Base-by-base conservation (phyloP, 345 rosid species). In the Excoecaria cochinchinensis region DNA sequence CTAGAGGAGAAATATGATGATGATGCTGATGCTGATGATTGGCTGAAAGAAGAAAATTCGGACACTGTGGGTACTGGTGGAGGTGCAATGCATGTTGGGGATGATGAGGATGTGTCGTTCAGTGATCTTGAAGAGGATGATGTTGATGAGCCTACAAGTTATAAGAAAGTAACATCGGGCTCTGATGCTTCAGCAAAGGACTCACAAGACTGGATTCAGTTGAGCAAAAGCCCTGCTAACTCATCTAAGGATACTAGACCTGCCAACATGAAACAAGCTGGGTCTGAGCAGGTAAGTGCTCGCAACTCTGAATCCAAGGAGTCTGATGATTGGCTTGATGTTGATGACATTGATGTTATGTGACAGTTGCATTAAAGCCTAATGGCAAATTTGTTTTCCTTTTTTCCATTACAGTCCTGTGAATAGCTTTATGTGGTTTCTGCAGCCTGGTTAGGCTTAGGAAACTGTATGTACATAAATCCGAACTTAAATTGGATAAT, bases 81-180 rank as follows among this genome's bases (percentile, higher is more conserved):
- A 76, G 80, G 88, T 55, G 69, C 88, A 8, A 74, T 80, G 69
- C 88, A 73, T 38, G 73, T 89, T 48, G 96, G 70, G 72, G 90
- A 93, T 75, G 98, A 91, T 1, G 98, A 93, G 74, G 99, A 93
- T 70, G 95, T 93, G n/a, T 93, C 98, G 5, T 95, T 93, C 74
- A 93, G 99, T 80, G 99, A 95, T 84, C 95, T 95, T 0, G 98
- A 95, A 87, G 97, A 93, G 3, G 98, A 93, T 57, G 97, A 91
- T 61, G 94, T 72, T 22, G 86, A 87, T 74, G 86, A 73, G 48
- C 77, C 87, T 75, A 52, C 87, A 82, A 65, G 69, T 82, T 76
- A 83, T 60, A 90, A 87, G 84, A 85, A 87, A 77, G 85, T 36
- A 22, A 70, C 80, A 6, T 84, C 87, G 63, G 80, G 84, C 47